These are phyloP conservation scores for Jamesozyma hellenica DNA, from an alignment of 805 yeast species.

Conservation along the genomic window DNA sequence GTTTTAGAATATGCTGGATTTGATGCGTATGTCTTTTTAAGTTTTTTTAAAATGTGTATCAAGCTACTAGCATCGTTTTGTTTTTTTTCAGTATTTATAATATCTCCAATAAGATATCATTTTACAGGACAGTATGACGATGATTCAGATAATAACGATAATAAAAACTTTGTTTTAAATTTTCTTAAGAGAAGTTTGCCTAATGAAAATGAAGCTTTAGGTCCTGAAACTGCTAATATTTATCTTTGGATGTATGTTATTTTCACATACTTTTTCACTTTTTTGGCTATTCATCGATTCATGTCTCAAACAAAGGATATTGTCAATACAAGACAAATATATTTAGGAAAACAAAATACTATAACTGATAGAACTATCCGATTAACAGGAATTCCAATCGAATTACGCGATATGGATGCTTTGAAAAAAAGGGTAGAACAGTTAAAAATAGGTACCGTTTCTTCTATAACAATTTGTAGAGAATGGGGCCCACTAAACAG, in stretches of 20 bases:
- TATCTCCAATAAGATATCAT: conserved; percentile 76
- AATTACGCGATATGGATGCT: conserved; percentile 59
- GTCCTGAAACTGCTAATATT: conserved; percentile 38
- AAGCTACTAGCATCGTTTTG: conserved; percentile 55
- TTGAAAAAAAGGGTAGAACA: conserved; percentile 67
- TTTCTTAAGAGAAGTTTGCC: conserved; percentile 8
- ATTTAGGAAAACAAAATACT: conserved; percentile 77
- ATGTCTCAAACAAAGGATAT: conserved; percentile 64
- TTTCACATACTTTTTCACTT: conserved; percentile 80
- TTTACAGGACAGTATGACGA: conserved; percentile 74
- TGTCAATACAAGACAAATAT: conserved; percentile 66
- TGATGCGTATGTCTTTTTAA: conserved; percentile 86
- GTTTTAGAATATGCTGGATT: conserved; percentile 83
- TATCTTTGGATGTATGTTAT: conserved; percentile 77
- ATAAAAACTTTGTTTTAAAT: not conserved
- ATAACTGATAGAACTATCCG: conserved; percentile 86
- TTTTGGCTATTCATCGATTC: conserved; percentile 48
- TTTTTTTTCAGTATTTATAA: conserved; percentile 58
- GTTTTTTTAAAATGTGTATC: conserved; percentile 84
- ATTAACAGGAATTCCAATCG: conserved; percentile 80
- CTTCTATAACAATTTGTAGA: conserved; percentile 66
- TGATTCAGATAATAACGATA: conserved; percentile 33
- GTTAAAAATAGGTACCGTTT: conserved; percentile 71
- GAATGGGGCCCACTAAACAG: conserved; percentile 74
- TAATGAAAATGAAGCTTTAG: conserved; percentile 20